Evolutionary conservation across 2,329 filamentous ascomycete genomes (phyloP).

Genomic region (Anthostomella pinea): DNA sequence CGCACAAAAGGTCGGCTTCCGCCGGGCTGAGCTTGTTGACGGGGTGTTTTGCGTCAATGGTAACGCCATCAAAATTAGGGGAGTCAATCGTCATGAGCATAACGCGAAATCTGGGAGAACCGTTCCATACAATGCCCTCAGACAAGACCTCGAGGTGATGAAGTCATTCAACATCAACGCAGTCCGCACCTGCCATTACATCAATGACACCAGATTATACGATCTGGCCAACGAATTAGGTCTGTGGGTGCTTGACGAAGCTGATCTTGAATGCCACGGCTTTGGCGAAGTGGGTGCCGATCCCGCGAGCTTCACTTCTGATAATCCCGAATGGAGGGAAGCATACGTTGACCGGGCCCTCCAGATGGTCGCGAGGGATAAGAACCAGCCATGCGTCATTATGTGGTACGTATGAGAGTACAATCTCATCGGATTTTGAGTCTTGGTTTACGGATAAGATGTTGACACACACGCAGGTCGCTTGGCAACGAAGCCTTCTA

Average conservation of each 20-base stretch:
- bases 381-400: conserved; percentile 62
- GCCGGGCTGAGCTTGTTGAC: conserved; percentile 57
- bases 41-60: conserved; percentile 65
- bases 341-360: conserved; percentile 66
- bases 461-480: no score
- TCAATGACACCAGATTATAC: conserved; percentile 58
- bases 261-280: conserved; percentile 54
- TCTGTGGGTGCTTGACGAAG: conserved; percentile 60
- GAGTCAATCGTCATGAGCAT: conserved; percentile 70
- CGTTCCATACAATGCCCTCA: conserved; percentile 59
- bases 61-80: conserved; percentile 60
- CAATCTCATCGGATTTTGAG: no score
- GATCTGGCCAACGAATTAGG: conserved; percentile 62
- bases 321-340: conserved; percentile 59
- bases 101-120: conserved; percentile 60
- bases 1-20: conserved; percentile 60
- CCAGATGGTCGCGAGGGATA: conserved; percentile 60
- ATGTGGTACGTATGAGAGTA: no score
- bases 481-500: conserved; percentile 72
- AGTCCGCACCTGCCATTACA: conserved; percentile 65
- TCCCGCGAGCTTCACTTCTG: conserved; percentile 51
- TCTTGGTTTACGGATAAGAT: no score
- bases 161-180: conserved; percentile 69
- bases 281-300: conserved; percentile 41
- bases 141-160: conserved; percentile 62